phyloP scores from a whole-genome alignment of 2,329 filamentous ascomycete genomes.

The Graphilbum sp. region DNA sequence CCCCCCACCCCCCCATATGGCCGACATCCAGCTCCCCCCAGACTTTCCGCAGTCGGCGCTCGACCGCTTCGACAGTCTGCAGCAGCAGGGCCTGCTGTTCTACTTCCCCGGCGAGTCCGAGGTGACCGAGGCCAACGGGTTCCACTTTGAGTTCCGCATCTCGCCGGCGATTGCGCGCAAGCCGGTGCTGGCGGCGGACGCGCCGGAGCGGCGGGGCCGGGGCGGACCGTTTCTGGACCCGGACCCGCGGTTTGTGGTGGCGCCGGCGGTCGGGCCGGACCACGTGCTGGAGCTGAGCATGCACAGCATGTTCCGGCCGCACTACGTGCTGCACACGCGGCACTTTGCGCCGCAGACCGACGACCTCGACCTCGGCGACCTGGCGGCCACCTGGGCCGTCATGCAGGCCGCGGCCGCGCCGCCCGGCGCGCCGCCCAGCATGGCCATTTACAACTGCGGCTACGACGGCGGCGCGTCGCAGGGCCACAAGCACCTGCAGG shows the following conservation, averaged over 20 bases:
- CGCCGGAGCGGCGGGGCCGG: slow-evolving; percentile 11
- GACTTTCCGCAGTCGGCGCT: slow-evolving; percentile 6
- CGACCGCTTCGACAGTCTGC: slow-evolving; percentile 8
- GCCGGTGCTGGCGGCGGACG: slow-evolving; percentile 10
- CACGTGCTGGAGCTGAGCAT: slow-evolving; percentile 21
- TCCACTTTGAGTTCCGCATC: slow-evolving; percentile 15
- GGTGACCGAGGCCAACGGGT: slow-evolving; percentile 4
- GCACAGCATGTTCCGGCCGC: slow-evolving; percentile 18
- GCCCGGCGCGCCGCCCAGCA: slow-evolving; percentile 9
- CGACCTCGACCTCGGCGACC: slow-evolving; percentile 18
- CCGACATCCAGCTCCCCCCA: slow-evolving; percentile 3
- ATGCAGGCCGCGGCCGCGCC: slow-evolving; percentile 12
- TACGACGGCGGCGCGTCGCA: slow-evolving; percentile 23
- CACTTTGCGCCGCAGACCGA: slow-evolving; percentile 21
- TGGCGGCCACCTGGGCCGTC: slow-evolving; percentile 20
- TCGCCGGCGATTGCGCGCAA: slow-evolving; percentile 11
- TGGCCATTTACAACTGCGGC: slow-evolving; percentile 28
- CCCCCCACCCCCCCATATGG: not conserved
- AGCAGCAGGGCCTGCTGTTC: slow-evolving; percentile 6
- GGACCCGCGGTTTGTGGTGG: slow-evolving; percentile 16
- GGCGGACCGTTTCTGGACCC: slow-evolving; percentile 14
- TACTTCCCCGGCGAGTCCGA: slow-evolving; percentile 8
- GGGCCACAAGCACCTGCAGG: slow-evolving; percentile 28
- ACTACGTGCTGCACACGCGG: slow-evolving; percentile 21
- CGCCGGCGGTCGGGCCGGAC: slow-evolving; percentile 10